These are phyloP conservation scores for Xylariaceae sp. DNA, from an alignment of 2,329 filamentous ascomycete genomes.

Conservation along the genomic window DNA sequence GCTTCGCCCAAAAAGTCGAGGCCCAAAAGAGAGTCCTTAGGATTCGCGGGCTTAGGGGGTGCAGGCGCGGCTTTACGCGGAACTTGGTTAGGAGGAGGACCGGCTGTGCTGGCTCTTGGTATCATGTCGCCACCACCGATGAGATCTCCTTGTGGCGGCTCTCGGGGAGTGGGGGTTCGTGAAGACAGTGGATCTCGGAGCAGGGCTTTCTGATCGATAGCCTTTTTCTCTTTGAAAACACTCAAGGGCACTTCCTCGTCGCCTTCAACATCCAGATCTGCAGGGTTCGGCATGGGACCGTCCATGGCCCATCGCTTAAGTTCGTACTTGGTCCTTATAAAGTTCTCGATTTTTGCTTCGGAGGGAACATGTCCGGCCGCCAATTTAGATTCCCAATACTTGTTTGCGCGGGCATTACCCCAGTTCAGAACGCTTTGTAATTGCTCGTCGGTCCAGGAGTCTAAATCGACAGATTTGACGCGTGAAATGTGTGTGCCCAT, in stretches of 20 bases:
- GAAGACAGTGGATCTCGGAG: slow-evolving; percentile 55
- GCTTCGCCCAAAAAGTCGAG: slow-evolving; percentile 83
- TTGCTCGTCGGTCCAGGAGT: slow-evolving; percentile 98
- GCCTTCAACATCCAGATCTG: slow-evolving; percentile 72
- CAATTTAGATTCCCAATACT: slow-evolving; percentile 97
- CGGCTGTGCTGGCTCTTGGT: slow-evolving; percentile 68
- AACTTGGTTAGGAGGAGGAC: slow-evolving; percentile 50
- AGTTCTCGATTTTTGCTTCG: slow-evolving; percentile 98
- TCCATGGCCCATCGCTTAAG: slow-evolving; percentile 99
- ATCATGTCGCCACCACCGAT: slow-evolving; percentile 70
- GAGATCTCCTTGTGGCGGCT: slow-evolving; percentile 61
- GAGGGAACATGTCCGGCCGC: slow-evolving; percentile 87
- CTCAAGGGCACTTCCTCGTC: slow-evolving; percentile 73
- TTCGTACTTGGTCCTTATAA: slow-evolving; percentile 98
- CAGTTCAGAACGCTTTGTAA: slow-evolving; percentile 88
- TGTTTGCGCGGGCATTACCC: slow-evolving; percentile 95
- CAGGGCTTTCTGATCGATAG: slow-evolving; percentile 54
- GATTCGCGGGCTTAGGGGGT: slow-evolving; percentile 62
- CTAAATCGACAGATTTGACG: slow-evolving; percentile 96
- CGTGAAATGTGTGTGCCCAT: slow-evolving; percentile 99
- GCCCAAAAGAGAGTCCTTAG: slow-evolving; percentile 85
- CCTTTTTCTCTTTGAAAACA: slow-evolving; percentile 61
- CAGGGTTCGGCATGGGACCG: slow-evolving; percentile 87
- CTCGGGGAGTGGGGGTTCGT: slow-evolving; percentile 35
- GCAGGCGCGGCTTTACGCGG: slow-evolving; percentile 59